Evolutionary conservation across 2,329 filamentous ascomycete genomes (phyloP), one percentile per base, ranked within the genome.

Genomic region (Talaromyces sp.): DNA sequence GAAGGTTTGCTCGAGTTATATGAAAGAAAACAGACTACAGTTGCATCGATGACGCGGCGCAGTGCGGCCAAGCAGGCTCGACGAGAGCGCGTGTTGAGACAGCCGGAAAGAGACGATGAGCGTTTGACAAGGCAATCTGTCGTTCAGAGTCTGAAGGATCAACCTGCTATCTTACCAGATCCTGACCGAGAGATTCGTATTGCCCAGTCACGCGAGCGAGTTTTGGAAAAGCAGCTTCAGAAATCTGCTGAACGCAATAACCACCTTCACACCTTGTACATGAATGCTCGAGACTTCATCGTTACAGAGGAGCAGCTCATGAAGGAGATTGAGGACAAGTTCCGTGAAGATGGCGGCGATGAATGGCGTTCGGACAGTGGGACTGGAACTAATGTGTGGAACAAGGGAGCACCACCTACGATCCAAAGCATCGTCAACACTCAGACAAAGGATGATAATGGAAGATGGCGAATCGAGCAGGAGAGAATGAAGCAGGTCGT

Each of bases 251-350:
- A 84, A 62, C 86, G 90, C 60, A 84, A 86, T 67, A 87, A 94
- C 69, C 85, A 89, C 16, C 80, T 99, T 35, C 92, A 97, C 78
- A 88, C 91, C 66, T 85, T 99, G 13, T 99, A 99, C 80, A 90
- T 95, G 80, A 90, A 93, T 71, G 93, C 95, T 5, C 86, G 90
- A 31, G 82, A 87, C 45, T 99, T 98, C 80, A 97, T 99, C 74
- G 89, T 92, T 19, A 89, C 85, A 27, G 93, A 96, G 75, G 80
- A 84, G 60, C 89, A 96, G 75, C 85, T 99, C 39, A 85, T 90
- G 70, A 82, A 83, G 16, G 85, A 88, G 69, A 89, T 97, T 64
- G 90, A 96, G 24, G 80, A 84, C 68, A 83, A 89, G n/a, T 99
- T 97, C 79, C 85, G 87, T 16, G 86, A 88, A 31, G 83, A 86